Evolutionary conservation across 2,329 filamentous ascomycete species (phyloP), one percentile per base, ranked within the genome.

Genomic region (Fusarium caatingaense): DNA sequence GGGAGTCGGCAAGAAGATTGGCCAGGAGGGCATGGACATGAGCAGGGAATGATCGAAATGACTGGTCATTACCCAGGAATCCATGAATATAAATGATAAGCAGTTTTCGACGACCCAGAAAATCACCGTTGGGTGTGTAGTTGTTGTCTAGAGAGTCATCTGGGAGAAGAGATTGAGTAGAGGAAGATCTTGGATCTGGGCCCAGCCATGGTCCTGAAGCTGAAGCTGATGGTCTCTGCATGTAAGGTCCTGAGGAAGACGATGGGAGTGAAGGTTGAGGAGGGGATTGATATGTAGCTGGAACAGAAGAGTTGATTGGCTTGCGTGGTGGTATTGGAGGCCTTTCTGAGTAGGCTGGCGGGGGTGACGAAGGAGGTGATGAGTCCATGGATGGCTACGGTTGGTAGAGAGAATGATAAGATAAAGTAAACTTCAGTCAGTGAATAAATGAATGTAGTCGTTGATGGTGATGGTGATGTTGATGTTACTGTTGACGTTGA

Each of bases 81-180:
- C 94, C 94, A 82, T 97, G 94, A 59, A 97, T 89, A 77, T 94
- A 97, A 56, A 97, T 83, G 23, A 97, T 78, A 3, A 98, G 85
- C 25, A 98, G 83, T 27, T 84, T 88, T 66, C 88, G 84, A 46
- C 84, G 83, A 64, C 72, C 68, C 6, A 34, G 37, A 34, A 55
- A 57, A 32, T 71, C 56, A 45, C 45, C 56, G 18, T 61, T 20
- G 10, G 56, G 27, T 25, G 68, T 27, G 15, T 54, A 28, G 6
- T 58, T 50, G 28, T 53, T 37, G 55, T 64, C 45, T 21, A 55
- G 40, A 18, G 60, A 61, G 11, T 68, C 56, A 9, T 69, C 68
- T 8, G 82, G 77, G 45, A 76, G 72, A 34, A 84, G 76, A 5
- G 83, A 85, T 72, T 83, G 82, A 2, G 83, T 80, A 27, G 86